Conservation (phyloP, 768 basidiomycete species). For the Infundibulicybe gibba region DNA sequence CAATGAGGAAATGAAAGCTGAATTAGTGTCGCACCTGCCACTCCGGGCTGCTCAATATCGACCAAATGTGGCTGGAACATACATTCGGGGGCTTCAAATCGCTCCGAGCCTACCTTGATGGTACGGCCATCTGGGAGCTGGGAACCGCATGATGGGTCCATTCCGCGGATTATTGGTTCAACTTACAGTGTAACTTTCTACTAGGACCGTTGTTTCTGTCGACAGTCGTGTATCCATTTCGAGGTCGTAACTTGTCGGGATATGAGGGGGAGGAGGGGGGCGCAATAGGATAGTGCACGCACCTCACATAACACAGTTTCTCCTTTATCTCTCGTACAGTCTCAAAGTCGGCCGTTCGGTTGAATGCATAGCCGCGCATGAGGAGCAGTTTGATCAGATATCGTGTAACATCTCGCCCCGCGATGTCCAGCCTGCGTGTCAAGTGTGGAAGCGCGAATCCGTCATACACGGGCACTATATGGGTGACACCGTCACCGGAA, state of each 20-base stretch:
- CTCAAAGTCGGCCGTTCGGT: constrained; percentile 98
- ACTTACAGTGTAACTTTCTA: constrained; percentile 92
- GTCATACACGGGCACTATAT: constrained; percentile 98
- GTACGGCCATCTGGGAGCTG: constrained; percentile 93
- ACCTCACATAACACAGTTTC: constrained; percentile 98
- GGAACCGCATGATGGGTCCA: constrained; percentile 3
- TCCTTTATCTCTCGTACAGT: constrained; percentile 99
- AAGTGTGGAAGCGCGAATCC: constrained; percentile 95
- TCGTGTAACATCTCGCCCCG: constrained; percentile 96
- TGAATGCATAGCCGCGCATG: constrained; percentile 99
- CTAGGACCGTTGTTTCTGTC: constrained; percentile 94
- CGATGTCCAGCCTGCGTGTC: constrained; percentile 92
- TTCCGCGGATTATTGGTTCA: neutral
- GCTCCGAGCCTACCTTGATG: constrained; percentile 97
- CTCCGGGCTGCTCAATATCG: constrained; percentile 94
- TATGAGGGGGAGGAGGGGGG: too few species aligned
- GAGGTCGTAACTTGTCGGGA: constrained; percentile 77
- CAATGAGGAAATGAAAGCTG: neutral
- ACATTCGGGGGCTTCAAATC: constrained; percentile 98
- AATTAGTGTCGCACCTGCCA: constrained; percentile 62
- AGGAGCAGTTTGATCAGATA: constrained; percentile 99
- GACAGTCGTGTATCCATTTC: constrained; percentile 89
- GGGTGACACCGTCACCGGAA: constrained; percentile 98
- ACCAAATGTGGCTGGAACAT: constrained; percentile 99
- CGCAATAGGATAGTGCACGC: constrained; percentile 9